Evolutionary conservation across 768 basidiomycete genomes (phyloP), one percentile per base, ranked within the genome.

Genomic region (Suillus subaureus): DNA sequence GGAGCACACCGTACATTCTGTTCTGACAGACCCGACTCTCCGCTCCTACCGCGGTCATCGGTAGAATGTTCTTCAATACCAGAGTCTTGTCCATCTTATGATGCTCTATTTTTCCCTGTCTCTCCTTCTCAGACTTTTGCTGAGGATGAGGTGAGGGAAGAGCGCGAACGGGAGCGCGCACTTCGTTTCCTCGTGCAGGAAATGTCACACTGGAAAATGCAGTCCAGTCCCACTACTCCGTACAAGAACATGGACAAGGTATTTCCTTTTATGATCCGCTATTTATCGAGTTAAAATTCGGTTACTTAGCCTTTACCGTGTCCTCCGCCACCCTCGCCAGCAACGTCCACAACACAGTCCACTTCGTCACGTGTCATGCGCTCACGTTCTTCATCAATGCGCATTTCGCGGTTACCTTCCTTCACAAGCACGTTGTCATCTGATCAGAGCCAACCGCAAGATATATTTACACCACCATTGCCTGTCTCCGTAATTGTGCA

Each of bases 181-280:
- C 74, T 80, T 63, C 72, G 73, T 26, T 79, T 77, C 63, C 76
- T 79, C 65, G 71, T 79, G 4, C 77, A 75, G 39, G 76, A 79
- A 67, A 79, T 79, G 78, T 69, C 72, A 0, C 71, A 70, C 39
- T 76, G 69, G 67, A 71, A 73, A 23, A 65, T 71, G 1, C 61
- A 69, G 2, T 49, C 61, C 0, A 35, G 49, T 3, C 58, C 43
- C 0, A 70, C 66, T 65, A 62, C 68, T 1, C 77, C 7, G 2
- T 61, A 56, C 66, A 64, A 64, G 56, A 37, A 42, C 18, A 9
- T 40, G 21, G 66, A 68, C 37, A 67, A 66, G 62, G 66, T 67
- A 28, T 64, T 28, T 16, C 26, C 13, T 52, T 43, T 52, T 60
- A 9, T 26, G 9, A 35, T 9, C 42, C 58, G 62, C 39, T 47